Percentiles rank a stretch among this genome's conserved stretches.
Conservation (phyloP, 306 rosid genomes). For the Pterocarpus santalinus region DNA sequence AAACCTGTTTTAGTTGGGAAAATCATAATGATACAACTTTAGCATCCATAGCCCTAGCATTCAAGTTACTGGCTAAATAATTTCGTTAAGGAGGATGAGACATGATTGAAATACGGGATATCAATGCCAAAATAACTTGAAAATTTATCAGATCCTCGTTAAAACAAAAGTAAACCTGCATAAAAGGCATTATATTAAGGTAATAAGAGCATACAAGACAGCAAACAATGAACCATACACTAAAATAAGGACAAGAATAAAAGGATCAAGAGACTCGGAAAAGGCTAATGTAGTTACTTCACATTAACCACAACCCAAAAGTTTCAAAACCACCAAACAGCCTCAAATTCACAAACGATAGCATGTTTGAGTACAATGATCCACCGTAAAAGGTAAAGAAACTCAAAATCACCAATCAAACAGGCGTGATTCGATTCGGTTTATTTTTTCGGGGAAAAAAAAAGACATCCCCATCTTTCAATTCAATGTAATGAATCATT, state of each 20-base stretch:
- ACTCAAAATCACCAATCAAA: neutral
- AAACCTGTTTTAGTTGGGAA: constrained; percentile 66
- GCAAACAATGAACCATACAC: neutral
- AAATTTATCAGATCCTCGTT: neutral
- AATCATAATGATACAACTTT: constrained; percentile 7
- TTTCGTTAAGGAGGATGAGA: neutral
- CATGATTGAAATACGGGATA: neutral
- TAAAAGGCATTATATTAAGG: neutral
- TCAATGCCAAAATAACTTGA: neutral
- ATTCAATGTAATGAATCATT: no score
- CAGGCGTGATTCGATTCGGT: neutral
- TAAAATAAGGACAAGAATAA: no score
- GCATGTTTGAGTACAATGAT: neutral
- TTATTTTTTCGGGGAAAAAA: no score
- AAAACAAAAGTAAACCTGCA: neutral
- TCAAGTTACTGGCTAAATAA: constrained; percentile 1
- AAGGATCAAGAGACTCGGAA: neutral
- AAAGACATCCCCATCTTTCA: no score
- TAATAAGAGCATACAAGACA: neutral
- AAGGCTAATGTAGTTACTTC: neutral
- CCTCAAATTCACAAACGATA: neutral
- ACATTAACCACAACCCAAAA: neutral
- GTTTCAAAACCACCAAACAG: no score
- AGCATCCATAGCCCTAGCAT: neutral
- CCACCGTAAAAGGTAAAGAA: neutral